These are phyloP conservation scores for Spathaspora gorwiae DNA, from an alignment of 805 yeast species.

Conservation along the genomic window DNA sequence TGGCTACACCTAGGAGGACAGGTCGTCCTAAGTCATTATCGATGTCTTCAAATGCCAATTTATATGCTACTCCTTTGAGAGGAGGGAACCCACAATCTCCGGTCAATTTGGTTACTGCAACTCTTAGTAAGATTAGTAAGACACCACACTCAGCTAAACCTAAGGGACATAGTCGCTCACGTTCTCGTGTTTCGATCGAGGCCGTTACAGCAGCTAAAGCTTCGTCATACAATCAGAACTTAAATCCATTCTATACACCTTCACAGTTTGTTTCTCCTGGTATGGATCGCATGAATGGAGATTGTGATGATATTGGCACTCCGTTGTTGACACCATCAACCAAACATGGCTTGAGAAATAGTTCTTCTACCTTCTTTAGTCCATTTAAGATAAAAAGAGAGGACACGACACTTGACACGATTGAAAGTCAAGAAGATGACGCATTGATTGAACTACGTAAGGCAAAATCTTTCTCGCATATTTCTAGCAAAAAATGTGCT, in stretches of 20 bases:
- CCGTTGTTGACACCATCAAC: conserved; percentile 17
- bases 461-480: conserved; percentile 28
- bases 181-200: conserved; percentile 38
- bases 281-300: conserved; percentile 16
- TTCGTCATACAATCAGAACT: conserved; percentile 6
- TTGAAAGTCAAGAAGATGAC: conserved; percentile 40
- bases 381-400: conserved; percentile 5
- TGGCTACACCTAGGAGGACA: conserved; percentile 31
- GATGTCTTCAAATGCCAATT: conserved; percentile 20
- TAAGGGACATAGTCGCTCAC: conserved; percentile 36
- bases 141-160: conserved; percentile 27
- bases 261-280: conserved; percentile 21
- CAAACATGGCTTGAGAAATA: background rate
- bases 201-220: conserved; percentile 15
- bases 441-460: conserved; percentile 37
- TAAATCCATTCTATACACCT: conserved; percentile 30
- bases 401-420: conserved; percentile 21
- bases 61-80: conserved; percentile 34
- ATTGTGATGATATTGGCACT: conserved; percentile 19
- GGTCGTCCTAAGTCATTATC: conserved; percentile 32
- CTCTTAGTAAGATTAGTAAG: conserved; percentile 26
- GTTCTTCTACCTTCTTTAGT: conserved; percentile 10
- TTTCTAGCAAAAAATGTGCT: conserved; percentile 1
- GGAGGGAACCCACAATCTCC: conserved; percentile 14
- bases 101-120: conserved; percentile 14